Conservation (phyloP, 495 filamentous ascomycete species). For the Penicillium cataractarum region DNA sequence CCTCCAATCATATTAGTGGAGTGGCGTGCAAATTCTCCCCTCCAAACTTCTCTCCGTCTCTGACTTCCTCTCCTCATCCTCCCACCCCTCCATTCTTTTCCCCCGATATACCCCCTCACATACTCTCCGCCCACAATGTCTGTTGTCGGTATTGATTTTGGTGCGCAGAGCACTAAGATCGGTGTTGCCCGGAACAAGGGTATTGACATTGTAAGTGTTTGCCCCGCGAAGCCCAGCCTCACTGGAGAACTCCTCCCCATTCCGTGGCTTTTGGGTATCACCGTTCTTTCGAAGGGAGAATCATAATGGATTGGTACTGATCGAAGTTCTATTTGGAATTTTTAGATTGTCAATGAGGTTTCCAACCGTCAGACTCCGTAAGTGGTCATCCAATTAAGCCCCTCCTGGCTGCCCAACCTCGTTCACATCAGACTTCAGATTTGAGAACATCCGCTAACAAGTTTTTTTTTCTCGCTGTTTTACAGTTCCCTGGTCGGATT, state of each 20-base stretch:
- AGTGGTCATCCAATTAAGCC: slow-evolving; percentile 43
- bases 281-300: neutral
- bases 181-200: slow-evolving; percentile 97
- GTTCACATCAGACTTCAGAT: slow-evolving; percentile 16
- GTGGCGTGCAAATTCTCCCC: slow-evolving; percentile 51
- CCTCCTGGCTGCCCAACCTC: slow-evolving; percentile 10
- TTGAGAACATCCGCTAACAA: slow-evolving; percentile 28
- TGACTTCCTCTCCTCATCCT: slow-evolving; percentile 25
- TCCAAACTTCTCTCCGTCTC: slow-evolving; percentile 35
- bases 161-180: slow-evolving; percentile 94
- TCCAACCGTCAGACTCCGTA: slow-evolving; percentile 98
- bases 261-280: neutral
- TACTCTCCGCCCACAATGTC: slow-evolving; percentile 57
- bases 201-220: slow-evolving; percentile 92
- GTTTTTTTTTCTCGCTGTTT: slow-evolving; percentile 23
- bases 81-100: slow-evolving; percentile 20
- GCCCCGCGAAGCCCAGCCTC: slow-evolving; percentile 26
- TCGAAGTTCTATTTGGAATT: slow-evolving; percentile 11
- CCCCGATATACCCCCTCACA: slow-evolving; percentile 18
- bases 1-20: slow-evolving; percentile 38
- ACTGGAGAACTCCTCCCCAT: slow-evolving; percentile 3
- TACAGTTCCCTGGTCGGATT: slow-evolving; percentile 90
- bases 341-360: slow-evolving; percentile 96
- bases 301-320: slow-evolving; percentile 28
- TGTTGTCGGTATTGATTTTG: slow-evolving; percentile 92